phyloP scores from a whole-genome alignment of 164 flowering plant genomes.

The Magnolia changhungtana region DNA sequence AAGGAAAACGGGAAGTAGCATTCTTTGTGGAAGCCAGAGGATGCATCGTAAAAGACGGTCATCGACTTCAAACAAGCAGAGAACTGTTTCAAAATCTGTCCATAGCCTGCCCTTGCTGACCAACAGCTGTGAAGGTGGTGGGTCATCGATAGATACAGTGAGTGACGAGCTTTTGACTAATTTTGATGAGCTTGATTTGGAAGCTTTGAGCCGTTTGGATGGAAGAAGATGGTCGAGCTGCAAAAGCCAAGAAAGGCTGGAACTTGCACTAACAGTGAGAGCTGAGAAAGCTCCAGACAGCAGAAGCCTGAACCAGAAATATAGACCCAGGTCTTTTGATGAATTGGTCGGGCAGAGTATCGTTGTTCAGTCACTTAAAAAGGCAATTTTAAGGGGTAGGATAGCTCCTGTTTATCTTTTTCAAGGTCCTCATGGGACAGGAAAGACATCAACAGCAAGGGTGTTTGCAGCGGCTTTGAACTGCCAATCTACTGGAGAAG shows the following conservation, averaged over 20 bases:
- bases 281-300: conserved; percentile 52
- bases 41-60: conserved; percentile 34
- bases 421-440: conserved; percentile 95
- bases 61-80: conserved; percentile 35
- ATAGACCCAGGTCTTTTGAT: conserved; percentile 76
- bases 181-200: conserved; percentile 87
- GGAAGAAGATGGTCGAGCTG: conserved; percentile 92
- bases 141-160: conserved; percentile 55
- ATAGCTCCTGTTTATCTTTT: conserved; percentile 88
- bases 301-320: conserved; percentile 76
- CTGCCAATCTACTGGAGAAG: conserved; percentile 59
- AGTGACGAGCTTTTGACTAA: conserved; percentile 84
- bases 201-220: conserved; percentile 89
- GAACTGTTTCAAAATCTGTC: conserved; percentile 37
- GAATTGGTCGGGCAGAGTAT: conserved; percentile 84
- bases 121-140: conserved; percentile 44
- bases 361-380: conserved; percentile 75
- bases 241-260: conserved; percentile 68
- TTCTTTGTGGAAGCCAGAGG: conserved; percentile 65
- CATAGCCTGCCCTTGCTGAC: conserved; percentile 67
- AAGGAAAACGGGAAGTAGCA: conserved; percentile 72
- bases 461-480: conserved; percentile 84
- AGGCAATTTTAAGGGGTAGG: conserved; percentile 63
- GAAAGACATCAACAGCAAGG: conserved; percentile 82
- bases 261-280: conserved; percentile 44